Evolutionary conservation across 768 basidiomycete genomes (phyloP).

Genomic region (Termitomyces sp.): DNA sequence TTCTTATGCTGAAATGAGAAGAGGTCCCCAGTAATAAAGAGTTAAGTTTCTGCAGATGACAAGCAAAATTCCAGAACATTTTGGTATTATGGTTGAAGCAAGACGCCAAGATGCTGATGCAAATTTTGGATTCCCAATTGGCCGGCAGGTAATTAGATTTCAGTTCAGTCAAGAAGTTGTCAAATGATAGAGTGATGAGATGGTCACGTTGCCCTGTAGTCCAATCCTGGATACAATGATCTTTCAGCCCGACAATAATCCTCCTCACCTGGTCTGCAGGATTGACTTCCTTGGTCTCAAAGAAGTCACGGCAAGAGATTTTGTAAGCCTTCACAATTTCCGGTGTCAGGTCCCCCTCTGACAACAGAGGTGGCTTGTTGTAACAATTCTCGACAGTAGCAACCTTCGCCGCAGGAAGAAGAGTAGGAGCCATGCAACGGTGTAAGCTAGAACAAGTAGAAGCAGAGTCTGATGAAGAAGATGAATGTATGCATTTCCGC

Average conservation of each 20-base stretch:
- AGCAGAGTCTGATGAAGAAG: no score
- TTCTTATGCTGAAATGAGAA: no score
- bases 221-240: constrained; percentile 8
- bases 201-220: constrained; percentile 1
- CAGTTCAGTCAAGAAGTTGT: constrained; percentile 11
- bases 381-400: not conserved
- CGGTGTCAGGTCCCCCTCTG: constrained; percentile 8
- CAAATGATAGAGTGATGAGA: constrained; percentile 9
- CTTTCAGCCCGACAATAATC: not conserved
- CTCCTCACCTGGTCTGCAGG: not conserved
- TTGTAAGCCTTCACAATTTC: constrained; percentile 1
- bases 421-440: constrained; percentile 7
- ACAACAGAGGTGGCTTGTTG: constrained; percentile 2
- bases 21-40: not conserved
- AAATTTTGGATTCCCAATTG: constrained; percentile 15
- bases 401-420: no score
- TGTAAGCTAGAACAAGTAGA: constrained; percentile 10
- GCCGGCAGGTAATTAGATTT: constrained; percentile 7
- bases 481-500: no score
- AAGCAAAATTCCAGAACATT: constrained; percentile 7
- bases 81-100: not conserved
- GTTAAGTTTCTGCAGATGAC: not conserved
- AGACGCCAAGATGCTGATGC: not conserved
- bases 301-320: not conserved
- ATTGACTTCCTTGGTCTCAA: not conserved